Conservation (phyloP, 2,329 filamentous ascomycete genomes). For the Sphaceloma murrayae region DNA sequence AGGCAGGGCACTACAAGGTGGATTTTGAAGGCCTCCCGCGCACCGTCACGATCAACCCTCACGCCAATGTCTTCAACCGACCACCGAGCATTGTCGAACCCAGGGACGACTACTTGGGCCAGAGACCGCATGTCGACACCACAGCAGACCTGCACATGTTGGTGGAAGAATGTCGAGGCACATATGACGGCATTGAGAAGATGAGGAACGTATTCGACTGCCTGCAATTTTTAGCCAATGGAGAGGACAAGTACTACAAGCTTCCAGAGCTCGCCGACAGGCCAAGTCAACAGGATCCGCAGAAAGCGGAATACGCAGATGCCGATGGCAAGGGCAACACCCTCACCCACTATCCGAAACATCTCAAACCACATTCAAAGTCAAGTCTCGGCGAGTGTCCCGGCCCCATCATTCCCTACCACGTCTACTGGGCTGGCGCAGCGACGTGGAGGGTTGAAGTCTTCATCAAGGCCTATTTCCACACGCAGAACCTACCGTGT, state of each 20-base stretch:
- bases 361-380: slow-evolving; percentile 32
- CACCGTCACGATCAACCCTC: slow-evolving; percentile 40
- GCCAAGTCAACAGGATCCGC: slow-evolving; percentile 35
- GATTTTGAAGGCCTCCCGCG: slow-evolving; percentile 35
- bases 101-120: slow-evolving; percentile 45
- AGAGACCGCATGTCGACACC: slow-evolving; percentile 44
- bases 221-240: slow-evolving; percentile 41
- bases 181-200: slow-evolving; percentile 44
- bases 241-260: slow-evolving; percentile 42
- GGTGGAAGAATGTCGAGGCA: slow-evolving; percentile 45
- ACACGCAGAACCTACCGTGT: slow-evolving; percentile 48
- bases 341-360: slow-evolving; percentile 29
- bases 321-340: slow-evolving; percentile 36
- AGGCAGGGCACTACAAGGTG: slow-evolving; percentile 32
- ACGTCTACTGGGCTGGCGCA: slow-evolving; percentile 49
- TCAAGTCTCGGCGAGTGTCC: slow-evolving; percentile 41
- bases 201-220: slow-evolving; percentile 47
- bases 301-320: slow-evolving; percentile 34
- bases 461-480: slow-evolving; percentile 48
- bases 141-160: slow-evolving; percentile 44
- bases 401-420: slow-evolving; percentile 47
- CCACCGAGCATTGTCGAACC: slow-evolving; percentile 41
- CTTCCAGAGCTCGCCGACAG: slow-evolving; percentile 35
- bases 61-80: slow-evolving; percentile 47
- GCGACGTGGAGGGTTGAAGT: slow-evolving; percentile 49